A percentile compares a stretch with the other conserved stretches of the same genome.
Conservation (phyloP, 1,284 basidiomycete species). For the Fomitopsis palustris region DNA sequence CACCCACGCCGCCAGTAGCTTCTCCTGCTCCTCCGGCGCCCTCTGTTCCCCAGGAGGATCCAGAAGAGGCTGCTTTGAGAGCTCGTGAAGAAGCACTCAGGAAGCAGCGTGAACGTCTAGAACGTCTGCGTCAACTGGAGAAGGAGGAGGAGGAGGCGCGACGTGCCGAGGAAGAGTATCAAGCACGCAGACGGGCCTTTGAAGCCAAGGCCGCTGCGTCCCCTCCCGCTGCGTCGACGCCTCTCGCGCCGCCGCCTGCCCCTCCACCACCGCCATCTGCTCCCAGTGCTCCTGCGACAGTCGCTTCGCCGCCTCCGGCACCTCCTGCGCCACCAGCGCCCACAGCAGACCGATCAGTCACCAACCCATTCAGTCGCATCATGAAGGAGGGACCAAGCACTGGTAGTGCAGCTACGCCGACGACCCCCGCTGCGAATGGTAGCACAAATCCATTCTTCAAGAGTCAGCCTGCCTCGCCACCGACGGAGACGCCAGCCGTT, state of each 20-base stretch:
- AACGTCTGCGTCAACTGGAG: slow-evolving; percentile 65
- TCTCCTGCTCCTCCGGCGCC: slow-evolving; percentile 22
- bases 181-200: slow-evolving; percentile 13
- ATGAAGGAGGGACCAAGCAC: slow-evolving; percentile 48
- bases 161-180: slow-evolving; percentile 17
- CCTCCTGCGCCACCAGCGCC: slow-evolving; percentile 32
- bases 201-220: slow-evolving; percentile 8
- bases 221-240: slow-evolving; percentile 17
- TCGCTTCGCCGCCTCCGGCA: slow-evolving; percentile 29
- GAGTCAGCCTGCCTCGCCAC: slow-evolving; percentile 29
- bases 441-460: slow-evolving; percentile 64
- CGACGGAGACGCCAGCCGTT: slow-evolving; percentile 33
- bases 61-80: slow-evolving; percentile 63
- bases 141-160: slow-evolving; percentile 66
- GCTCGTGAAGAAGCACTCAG: slow-evolving; percentile 62
- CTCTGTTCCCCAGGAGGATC: slow-evolving; percentile 40
- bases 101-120: slow-evolving; percentile 64
- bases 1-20: slow-evolving; percentile 28
- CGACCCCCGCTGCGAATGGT: slow-evolving; percentile 30
- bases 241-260: slow-evolving; percentile 25
- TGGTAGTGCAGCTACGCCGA: slow-evolving; percentile 28
- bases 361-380: slow-evolving; percentile 71
- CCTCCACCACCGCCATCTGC: slow-evolving; percentile 16
- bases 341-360: slow-evolving; percentile 39
- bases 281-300: slow-evolving; percentile 15